These are phyloP conservation scores for Willaertia magna DNA, from an alignment of 208 protist genomes.

Conservation along the genomic window DNA sequence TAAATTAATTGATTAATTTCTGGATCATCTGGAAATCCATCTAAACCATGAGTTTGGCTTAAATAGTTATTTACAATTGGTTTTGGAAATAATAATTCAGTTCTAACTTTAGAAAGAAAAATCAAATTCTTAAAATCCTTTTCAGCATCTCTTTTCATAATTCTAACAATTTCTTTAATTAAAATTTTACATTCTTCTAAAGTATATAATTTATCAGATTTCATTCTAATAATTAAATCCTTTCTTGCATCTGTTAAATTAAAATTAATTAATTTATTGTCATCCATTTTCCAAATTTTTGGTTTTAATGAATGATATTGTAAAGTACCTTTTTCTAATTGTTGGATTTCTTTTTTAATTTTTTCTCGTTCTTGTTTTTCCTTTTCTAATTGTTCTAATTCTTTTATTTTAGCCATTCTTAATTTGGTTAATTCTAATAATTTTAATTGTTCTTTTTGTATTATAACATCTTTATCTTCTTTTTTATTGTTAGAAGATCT, in stretches of 20 bases:
- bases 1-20: not conserved
- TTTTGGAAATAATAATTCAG: not conserved
- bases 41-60: not conserved
- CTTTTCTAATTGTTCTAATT: not conserved
- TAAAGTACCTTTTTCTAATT: not conserved
- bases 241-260: not conserved
- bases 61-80: not conserved
- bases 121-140: conserved; percentile 7
- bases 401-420: not conserved
- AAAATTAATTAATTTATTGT: not conserved
- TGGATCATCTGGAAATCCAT: not conserved
- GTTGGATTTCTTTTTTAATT: not conserved
- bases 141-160: not conserved
- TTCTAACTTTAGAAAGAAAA: not conserved
- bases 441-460: not conserved
- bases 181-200: conserved; percentile 4
- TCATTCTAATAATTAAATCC: not conserved
- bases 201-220: not conserved
- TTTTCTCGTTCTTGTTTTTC: not conserved
- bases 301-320: no score
- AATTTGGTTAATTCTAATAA: not conserved
- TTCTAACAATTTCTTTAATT: conserved; percentile 2
- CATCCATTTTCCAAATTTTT: not conserved
- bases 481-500: not conserved
- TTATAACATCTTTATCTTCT: not conserved